Evolutionary conservation across 441 rosid species (phyloP).

Genomic region (Gossypium lobatum): DNA sequence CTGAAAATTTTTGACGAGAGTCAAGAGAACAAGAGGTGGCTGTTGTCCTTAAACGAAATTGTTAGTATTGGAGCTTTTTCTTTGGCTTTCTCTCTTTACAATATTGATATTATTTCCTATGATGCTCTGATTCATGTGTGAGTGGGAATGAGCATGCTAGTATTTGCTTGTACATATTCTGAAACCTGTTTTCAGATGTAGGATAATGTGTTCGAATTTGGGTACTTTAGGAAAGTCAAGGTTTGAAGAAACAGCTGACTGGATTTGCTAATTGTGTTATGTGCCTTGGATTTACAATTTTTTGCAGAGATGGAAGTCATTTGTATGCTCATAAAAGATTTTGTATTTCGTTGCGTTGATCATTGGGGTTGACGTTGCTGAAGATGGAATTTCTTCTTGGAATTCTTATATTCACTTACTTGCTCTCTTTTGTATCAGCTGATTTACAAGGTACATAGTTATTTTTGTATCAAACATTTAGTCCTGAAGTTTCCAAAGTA

Average conservation of each 20-base stretch:
- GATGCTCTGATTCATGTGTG: neutral
- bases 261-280: neutral
- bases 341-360: constrained; percentile 10
- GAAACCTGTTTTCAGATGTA: neutral
- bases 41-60: neutral
- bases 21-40: neutral
- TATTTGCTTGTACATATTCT: neutral
- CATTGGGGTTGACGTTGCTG: constrained; percentile 20
- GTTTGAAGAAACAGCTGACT: neutral
- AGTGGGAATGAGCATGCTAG: neutral
- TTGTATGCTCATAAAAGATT: constrained; percentile 10
- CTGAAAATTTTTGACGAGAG: neutral
- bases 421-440: constrained; percentile 43
- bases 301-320: constrained; percentile 25
- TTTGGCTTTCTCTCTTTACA: neutral
- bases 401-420: constrained; percentile 37
- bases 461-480: constrained; percentile 4
- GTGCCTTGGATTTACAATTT: neutral
- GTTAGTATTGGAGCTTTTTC: neutral
- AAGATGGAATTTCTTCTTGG: constrained; percentile 50
- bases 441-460: constrained; percentile 61
- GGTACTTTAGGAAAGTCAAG: neutral
- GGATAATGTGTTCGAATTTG: neutral
- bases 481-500: neutral
- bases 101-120: neutral